phyloP scores from a whole-genome alignment of 371 early-diverging fungal genomes.

The Haplosporangium sp. region DNA sequence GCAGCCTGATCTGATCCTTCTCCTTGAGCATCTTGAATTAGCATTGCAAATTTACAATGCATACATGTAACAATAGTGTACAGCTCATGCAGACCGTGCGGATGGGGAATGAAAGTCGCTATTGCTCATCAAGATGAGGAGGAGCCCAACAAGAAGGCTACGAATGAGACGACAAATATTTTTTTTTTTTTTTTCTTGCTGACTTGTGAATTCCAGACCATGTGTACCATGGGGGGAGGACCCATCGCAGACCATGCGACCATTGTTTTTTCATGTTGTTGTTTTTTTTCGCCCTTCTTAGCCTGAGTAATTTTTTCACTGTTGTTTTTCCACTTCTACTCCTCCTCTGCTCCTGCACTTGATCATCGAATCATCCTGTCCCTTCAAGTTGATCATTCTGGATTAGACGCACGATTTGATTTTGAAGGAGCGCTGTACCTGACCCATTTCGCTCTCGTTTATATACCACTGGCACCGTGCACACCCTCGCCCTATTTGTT shows the following conservation, averaged over 20 bases:
- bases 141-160: too few species aligned
- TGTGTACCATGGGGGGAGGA: constrained; percentile 3
- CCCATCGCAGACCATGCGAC: constrained; percentile 33
- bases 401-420: not conserved
- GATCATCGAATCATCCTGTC: not conserved
- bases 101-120: too few species aligned
- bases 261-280: constrained; percentile 4
- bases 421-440: constrained; percentile 1
- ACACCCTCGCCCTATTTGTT: not conserved
- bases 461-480: not conserved
- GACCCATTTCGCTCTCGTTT: constrained; percentile 1
- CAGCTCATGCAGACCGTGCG: too few species aligned
- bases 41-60: too few species aligned
- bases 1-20: too few species aligned
- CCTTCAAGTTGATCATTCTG: too few species aligned
- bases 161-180: not conserved
- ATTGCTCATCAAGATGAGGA: too few species aligned
- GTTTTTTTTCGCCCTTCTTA: not conserved
- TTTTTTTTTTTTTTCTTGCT: not conserved
- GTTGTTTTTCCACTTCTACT: not conserved
- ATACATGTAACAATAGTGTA: too few species aligned
- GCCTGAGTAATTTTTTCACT: constrained; percentile 4
- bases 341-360: not conserved
- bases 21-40: too few species aligned
- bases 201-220: not conserved